Conservation (phyloP, 129 eudicot species). For the Glebionis coronaria region DNA sequence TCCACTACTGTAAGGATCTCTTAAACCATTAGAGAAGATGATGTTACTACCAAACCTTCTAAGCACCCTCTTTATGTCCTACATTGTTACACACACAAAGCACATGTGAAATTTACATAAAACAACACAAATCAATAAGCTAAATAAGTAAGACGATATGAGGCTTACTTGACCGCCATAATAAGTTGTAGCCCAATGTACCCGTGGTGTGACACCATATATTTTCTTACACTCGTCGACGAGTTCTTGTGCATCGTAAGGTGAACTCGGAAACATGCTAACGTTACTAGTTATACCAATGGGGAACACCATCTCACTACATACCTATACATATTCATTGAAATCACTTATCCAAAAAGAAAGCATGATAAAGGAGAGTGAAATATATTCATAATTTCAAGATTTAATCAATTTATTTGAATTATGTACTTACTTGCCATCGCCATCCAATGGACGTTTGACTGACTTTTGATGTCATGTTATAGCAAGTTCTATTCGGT, state of each 20-base stretch:
- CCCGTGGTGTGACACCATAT: conserved; percentile 59
- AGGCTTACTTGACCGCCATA: no score
- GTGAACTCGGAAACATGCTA: conserved; percentile 56
- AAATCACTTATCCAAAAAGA: neutral
- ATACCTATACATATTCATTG: conserved; percentile 30
- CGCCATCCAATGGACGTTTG: conserved; percentile 47
- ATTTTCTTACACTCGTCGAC: conserved; percentile 23
- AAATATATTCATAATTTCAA: no score
- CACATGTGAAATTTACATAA: no score
- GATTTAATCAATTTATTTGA: neutral
- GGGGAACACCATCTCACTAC: conserved; percentile 80
- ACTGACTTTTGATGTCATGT: conserved; percentile 7
- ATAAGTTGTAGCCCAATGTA: conserved; percentile 42
- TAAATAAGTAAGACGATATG: no score
- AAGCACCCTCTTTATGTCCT: no score
- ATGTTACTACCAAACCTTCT: no score
- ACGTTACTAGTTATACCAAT: conserved; percentile 45
- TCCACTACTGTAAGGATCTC: conserved; percentile 74
- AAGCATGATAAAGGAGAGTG: no score
- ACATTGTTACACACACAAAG: no score
- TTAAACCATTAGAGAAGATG: conserved; percentile 62
- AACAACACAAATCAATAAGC: no score
- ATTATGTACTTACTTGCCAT: conserved; percentile 61
- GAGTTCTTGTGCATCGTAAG: conserved; percentile 25
- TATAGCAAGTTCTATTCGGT: conserved; percentile 27